Conservation (phyloP, 176 grass and related monocot genomes). For the Dactylis glomerata region DNA sequence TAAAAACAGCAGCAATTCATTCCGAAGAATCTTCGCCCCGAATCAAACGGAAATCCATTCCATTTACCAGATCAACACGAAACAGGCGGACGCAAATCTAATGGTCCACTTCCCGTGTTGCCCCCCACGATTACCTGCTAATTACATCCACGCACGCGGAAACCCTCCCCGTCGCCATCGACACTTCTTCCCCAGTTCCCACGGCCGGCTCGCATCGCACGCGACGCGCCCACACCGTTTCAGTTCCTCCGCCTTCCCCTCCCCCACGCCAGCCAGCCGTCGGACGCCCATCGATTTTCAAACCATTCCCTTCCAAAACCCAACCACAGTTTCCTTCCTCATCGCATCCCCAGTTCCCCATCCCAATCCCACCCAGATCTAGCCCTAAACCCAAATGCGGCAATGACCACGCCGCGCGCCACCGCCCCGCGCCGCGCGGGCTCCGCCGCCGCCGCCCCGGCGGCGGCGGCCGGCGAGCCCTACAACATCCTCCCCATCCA, state of each 20-base stretch:
- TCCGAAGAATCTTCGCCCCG: not conserved
- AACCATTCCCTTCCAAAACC: slow-evolving; percentile 36
- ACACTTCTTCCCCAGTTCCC: not conserved
- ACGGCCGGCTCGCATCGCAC: not conserved
- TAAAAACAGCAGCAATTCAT: not conserved
- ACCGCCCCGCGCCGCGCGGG: slow-evolving; percentile 19
- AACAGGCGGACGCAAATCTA: not conserved
- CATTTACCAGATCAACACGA: not conserved
- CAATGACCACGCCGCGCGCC: slow-evolving; percentile 53
- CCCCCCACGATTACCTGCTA: not conserved
- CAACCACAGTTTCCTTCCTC: not conserved
- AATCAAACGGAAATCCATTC: not conserved
- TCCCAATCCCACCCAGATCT: slow-evolving; percentile 28
- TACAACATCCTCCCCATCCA: slow-evolving; percentile 98
- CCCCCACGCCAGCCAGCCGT: slow-evolving; percentile 12
- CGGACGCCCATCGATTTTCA: slow-evolving; percentile 36
- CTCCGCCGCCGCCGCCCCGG: not conserved
- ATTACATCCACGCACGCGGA: not conserved
- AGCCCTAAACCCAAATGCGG: slow-evolving; percentile 43
- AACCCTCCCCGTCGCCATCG: not conserved
- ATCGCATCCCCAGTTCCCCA: not conserved
- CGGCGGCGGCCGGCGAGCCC: slow-evolving; percentile 18
- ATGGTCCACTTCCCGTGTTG: not conserved
- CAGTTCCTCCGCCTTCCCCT: not conserved
- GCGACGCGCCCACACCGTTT: not conserved